Conservation (phyloP, 805 yeast genomes). For the Candida khao-thaluensis region DNA sequence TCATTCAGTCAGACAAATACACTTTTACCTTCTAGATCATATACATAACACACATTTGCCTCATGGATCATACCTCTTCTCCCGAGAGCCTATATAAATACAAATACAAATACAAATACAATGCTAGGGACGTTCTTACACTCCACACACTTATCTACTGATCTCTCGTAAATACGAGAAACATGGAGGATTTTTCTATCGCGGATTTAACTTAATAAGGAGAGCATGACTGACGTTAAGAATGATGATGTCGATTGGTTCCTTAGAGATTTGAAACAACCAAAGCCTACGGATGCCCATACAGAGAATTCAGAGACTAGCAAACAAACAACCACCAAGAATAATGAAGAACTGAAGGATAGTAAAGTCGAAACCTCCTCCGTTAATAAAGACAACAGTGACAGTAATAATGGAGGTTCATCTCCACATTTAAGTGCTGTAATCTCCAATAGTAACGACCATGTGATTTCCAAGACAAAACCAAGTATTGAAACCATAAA, state of each 20-base stretch:
- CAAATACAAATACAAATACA: no score
- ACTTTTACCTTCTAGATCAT: no score
- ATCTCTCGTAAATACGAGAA: no score
- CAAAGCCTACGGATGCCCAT: not conserved
- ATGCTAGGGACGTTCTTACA: no score
- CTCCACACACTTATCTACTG: no score
- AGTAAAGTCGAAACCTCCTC: not conserved
- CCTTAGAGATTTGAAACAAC: constrained; percentile 34
- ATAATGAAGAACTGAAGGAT: not conserved
- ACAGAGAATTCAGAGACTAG: not conserved
- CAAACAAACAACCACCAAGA: not conserved
- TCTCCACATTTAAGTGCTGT: constrained; percentile 22
- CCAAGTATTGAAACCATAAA: constrained; percentile 28
- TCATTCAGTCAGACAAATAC: no score
- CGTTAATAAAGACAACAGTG: not conserved
- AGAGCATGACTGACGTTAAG: constrained; percentile 21
- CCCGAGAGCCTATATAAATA: no score
- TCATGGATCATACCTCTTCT: no score
- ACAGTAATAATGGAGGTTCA: constrained; percentile 2
- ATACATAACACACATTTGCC: no score
- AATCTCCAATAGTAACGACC: constrained; percentile 34
- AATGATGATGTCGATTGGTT: constrained; percentile 54
- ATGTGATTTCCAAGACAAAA: constrained; percentile 29
- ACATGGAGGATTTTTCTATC: not conserved
- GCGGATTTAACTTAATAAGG: constrained; percentile 1